Percentiles rank a stretch among this genome's conserved stretches.
Conservation (phyloP, 1,284 basidiomycete genomes). For the Boletus smithii region DNA sequence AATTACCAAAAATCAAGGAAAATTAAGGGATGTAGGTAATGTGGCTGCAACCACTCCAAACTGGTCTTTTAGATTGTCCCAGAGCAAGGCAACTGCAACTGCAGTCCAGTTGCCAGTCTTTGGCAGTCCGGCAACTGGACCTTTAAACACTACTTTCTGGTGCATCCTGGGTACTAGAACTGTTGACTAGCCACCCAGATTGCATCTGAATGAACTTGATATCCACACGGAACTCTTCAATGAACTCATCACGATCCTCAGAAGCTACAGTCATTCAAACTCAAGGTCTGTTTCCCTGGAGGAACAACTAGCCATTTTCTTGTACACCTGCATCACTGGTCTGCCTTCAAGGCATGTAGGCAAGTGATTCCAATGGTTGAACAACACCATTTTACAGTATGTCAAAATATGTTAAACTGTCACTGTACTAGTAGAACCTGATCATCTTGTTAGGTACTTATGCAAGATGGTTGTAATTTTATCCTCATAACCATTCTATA, state of each 20-base stretch:
- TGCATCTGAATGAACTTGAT: slow-evolving; percentile 17
- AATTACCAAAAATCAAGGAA: no score
- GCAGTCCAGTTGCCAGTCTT: no score
- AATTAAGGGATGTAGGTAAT: no score
- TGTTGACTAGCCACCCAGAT: slow-evolving; percentile 18
- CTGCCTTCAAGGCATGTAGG: slow-evolving; percentile 7
- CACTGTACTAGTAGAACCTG: not conserved
- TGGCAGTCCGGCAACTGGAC: no score
- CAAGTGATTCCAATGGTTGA: slow-evolving; percentile 21
- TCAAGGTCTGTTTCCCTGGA: slow-evolving; percentile 6
- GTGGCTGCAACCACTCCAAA: no score
- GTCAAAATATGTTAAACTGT: not conserved
- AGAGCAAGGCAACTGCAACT: no score
- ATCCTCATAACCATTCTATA: not conserved
- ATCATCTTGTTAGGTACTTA: slow-evolving; percentile 4
- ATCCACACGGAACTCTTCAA: slow-evolving; percentile 9
- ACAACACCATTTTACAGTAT: slow-evolving; percentile 18
- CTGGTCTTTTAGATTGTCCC: no score
- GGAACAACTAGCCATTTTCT: no score
- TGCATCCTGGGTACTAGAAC: slow-evolving; percentile 17
- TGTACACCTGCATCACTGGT: slow-evolving; percentile 12
- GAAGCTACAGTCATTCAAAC: not conserved
- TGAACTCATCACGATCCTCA: not conserved
- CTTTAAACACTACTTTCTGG: no score
- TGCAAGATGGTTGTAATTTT: not conserved